Evolutionary conservation across 768 basidiomycete species (phyloP), one percentile per base, ranked within the genome.

Genomic region (Pulveroboletus ravenelii): DNA sequence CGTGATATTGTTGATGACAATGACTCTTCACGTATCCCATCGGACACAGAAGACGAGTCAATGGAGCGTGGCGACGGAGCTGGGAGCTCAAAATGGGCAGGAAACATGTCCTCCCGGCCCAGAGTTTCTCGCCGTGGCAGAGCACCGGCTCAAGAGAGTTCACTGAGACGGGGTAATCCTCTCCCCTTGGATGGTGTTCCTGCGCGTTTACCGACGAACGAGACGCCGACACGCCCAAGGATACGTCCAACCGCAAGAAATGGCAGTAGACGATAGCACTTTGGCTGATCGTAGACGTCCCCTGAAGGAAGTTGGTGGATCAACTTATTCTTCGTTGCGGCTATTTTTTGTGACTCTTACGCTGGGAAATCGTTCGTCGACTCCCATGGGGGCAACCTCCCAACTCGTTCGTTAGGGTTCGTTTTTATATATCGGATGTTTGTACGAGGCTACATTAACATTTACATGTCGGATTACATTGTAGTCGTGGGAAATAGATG

Each of bases 171-270:
- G 45, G 58, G 49, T 56, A 52, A 62, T 56, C 53, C 52, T 47
- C 62, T 56, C 14, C 61, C 67, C 46, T 47, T 63, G 42, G 59
- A 64, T 3, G 66, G 70, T 37, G 60, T 67, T 47, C 72, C 73
- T 39, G 65, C 70, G 36, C 68, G 63, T 17, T 45, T 73, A 14
- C 70, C 68, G 23, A 71, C 60, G 46, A 75, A 78, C 50, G 81
- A 84, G 59, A 82, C 82, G 1, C 83, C 84, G 34, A 84, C 84
- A 20, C 72, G 81, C 48, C 81, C 82, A 17, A 76, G 83, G 49
- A 69, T 74, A 64, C 76, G 78, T 56, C 69, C 68, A 37, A 64
- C 64, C 18, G 64, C 67, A 38, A 67, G 70, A 53, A 56, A 61
- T 31, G 58, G 56, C 3, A 74, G 79, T 41, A 70, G 77, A 67